A percentile compares a stretch with the other conserved stretches of the same genome.
Evolutionary conservation across 1,284 basidiomycete genomes (phyloP).

Genomic region (Cryptococcus depauperatus): DNA sequence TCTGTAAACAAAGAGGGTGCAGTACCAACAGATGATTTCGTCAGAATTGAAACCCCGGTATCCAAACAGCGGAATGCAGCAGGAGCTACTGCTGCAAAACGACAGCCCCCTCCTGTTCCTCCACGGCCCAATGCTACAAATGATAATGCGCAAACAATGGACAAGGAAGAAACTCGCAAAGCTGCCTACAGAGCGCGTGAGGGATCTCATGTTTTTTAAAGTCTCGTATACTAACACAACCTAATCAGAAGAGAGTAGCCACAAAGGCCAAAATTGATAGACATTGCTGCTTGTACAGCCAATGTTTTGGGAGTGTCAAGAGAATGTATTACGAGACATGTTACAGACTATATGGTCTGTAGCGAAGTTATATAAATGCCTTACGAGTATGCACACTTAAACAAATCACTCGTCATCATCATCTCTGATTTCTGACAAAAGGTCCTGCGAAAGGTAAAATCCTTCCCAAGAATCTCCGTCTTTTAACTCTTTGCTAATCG

Average conservation of each 20-base stretch:
- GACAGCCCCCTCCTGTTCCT: constrained; percentile 6
- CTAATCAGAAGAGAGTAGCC: too few species aligned
- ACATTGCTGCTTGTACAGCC: too few species aligned
- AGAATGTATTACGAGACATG: too few species aligned
- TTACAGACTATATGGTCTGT: too few species aligned
- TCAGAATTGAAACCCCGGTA: constrained; percentile 62
- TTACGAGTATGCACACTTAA: too few species aligned
- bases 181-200: constrained; percentile 33
- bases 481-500: neutral
- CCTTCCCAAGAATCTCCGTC: constrained; percentile 35
- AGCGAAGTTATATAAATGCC: too few species aligned
- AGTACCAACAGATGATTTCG: constrained; percentile 57
- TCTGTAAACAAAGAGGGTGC: constrained; percentile 60
- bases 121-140: constrained; percentile 10
- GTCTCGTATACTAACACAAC: too few species aligned
- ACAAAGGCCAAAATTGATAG: too few species aligned
- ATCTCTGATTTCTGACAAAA: constrained; percentile 15
- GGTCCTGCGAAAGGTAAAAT: constrained; percentile 36
- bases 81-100: neutral
- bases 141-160: constrained; percentile 4
- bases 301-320: too few species aligned
- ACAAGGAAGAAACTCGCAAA: constrained; percentile 21
- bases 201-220: constrained; percentile 10
- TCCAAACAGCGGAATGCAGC: constrained; percentile 43
- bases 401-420: too few species aligned